phyloP scores from a whole-genome alignment of 345 rosid species.

The Rhodamnia rubescens region DNA sequence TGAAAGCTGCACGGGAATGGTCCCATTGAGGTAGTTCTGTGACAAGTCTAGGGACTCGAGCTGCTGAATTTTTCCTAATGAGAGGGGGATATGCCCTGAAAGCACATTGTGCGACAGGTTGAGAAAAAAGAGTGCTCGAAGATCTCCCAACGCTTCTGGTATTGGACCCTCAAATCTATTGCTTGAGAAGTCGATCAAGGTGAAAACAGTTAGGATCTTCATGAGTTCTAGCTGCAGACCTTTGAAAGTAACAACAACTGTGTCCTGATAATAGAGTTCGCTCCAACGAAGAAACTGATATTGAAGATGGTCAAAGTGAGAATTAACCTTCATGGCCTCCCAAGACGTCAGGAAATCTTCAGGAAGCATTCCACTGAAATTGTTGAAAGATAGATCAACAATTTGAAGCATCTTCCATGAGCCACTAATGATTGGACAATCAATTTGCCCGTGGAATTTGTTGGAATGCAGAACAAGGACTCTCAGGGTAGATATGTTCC shows the following conservation, averaged over 20 bases:
- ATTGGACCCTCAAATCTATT: constrained; percentile 22
- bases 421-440: not conserved
- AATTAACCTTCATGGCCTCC: constrained; percentile 22
- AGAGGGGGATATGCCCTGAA: constrained; percentile 11
- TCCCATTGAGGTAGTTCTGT: constrained; percentile 17
- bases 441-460: constrained; percentile 19
- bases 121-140: constrained; percentile 7
- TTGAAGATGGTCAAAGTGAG: constrained; percentile 6
- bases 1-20: constrained; percentile 14
- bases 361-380: constrained; percentile 15
- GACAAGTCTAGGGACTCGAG: constrained; percentile 19
- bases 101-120: constrained; percentile 20
- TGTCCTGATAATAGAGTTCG: constrained; percentile 16
- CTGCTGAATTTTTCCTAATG: constrained; percentile 11
- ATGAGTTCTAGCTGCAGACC: constrained; percentile 15
- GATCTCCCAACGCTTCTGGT: constrained; percentile 10
- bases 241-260: constrained; percentile 25
- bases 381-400: constrained; percentile 27
- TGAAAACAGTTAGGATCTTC: constrained; percentile 34
- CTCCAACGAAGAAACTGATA: not conserved
- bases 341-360: not conserved
- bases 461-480: constrained; percentile 40
- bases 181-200: constrained; percentile 25
- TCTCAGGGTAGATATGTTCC: constrained; percentile 9
- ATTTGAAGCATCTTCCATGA: constrained; percentile 28